These are phyloP conservation scores for Yamadazyma akitaensis DNA, from an alignment of 805 yeast species.

Conservation along the genomic window DNA sequence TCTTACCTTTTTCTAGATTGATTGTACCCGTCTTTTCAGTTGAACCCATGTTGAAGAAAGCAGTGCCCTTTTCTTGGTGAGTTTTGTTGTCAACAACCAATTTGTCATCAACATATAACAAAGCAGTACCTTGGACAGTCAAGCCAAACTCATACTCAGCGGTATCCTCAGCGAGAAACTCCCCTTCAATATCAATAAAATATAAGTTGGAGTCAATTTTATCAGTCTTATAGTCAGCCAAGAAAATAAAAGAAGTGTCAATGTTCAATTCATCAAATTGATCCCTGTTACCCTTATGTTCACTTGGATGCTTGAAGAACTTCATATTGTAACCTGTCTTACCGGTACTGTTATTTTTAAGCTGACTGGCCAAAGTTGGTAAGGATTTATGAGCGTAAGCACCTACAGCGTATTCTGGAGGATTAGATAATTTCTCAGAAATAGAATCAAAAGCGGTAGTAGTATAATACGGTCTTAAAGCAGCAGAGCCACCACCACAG, in stretches of 20 bases:
- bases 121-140: constrained; percentile 52
- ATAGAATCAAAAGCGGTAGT: constrained; percentile 27
- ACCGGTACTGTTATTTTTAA: constrained; percentile 21
- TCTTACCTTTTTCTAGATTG: constrained; percentile 40
- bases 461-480: constrained; percentile 25
- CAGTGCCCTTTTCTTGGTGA: constrained; percentile 45
- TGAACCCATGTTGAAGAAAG: constrained; percentile 50
- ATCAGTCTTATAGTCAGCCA: constrained; percentile 21
- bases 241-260: constrained; percentile 16
- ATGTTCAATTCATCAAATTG: constrained; percentile 19
- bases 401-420: constrained; percentile 29
- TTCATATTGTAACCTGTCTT: constrained; percentile 22
- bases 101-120: constrained; percentile 49
- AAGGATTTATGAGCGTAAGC: constrained; percentile 26
- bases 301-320: constrained; percentile 20
- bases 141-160: constrained; percentile 53
- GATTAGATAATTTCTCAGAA: constrained; percentile 15
- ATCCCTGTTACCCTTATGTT: constrained; percentile 14
- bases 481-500: constrained; percentile 35
- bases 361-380: constrained; percentile 25
- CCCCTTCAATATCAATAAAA: constrained; percentile 43
- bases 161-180: constrained; percentile 42
- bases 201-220: constrained; percentile 23
- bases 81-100: constrained; percentile 56
- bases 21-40: constrained; percentile 43